Evolutionary conservation across 306 rosid genomes (phyloP).

Genomic region (Cucumis melo): DNA sequence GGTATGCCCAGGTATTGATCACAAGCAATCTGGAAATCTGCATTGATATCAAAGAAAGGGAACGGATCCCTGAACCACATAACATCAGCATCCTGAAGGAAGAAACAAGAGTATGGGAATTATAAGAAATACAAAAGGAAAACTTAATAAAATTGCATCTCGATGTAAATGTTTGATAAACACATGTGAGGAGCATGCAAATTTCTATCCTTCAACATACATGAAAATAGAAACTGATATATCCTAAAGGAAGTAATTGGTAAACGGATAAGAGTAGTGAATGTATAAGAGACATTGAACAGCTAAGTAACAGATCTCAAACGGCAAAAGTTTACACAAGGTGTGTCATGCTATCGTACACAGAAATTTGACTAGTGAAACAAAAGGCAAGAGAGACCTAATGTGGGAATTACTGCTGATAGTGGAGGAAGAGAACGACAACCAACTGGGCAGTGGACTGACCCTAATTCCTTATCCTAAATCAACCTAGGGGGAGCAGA

Average conservation of each 20-base stretch:
- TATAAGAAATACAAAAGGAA: neutral
- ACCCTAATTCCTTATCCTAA: neutral
- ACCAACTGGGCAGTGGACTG: neutral
- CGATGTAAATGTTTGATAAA: neutral
- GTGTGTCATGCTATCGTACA: neutral
- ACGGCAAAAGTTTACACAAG: neutral
- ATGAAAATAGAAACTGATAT: neutral
- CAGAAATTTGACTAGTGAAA: neutral
- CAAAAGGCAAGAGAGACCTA: neutral
- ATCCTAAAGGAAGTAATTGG: neutral
- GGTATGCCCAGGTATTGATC: constrained; percentile 66
- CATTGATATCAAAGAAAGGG: constrained; percentile 52
- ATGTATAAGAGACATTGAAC: neutral
- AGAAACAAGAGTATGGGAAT: constrained; percentile 3
- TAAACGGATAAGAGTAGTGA: neutral
- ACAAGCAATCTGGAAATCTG: constrained; percentile 89
- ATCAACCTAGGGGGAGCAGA: neutral
- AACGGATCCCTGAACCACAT: constrained; percentile 98
- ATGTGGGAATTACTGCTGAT: neutral
- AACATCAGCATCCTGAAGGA: constrained; percentile 80
- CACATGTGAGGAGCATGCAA: neutral
- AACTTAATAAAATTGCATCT: neutral
- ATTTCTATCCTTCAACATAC: neutral
- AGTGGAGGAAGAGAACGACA: neutral
- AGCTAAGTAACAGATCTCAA: neutral